Evolutionary conservation across 164 flowering plant species (phyloP), one percentile per base, ranked within the genome.

Genomic region (Warburgia ugandensis): DNA sequence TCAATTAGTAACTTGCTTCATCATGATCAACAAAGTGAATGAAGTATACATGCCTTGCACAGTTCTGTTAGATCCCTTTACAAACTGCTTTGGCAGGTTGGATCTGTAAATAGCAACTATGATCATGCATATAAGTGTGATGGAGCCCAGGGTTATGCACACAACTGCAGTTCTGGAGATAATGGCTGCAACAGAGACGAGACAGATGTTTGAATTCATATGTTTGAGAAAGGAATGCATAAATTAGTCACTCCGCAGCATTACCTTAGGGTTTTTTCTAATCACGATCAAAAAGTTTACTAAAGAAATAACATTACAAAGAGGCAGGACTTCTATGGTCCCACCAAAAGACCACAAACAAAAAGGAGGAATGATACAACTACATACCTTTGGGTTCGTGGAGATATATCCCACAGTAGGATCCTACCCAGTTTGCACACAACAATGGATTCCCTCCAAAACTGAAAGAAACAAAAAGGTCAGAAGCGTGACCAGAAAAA

Each of bases 401-500:
- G 3, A 29, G 48, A 59, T 42, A 61, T 11, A 86, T 73, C 6
- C 68, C 68, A 57, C 96, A 87, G 20, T 68, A 52, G 19, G 94
- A 84, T 46, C 94, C 87, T 21, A 62, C 21, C 96, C 96, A 87
- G 58, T 85, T 71, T 12, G 92, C 88, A 64, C 96, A 85, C 21
- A 91, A 50, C 3, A 77, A 64, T 13, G 95, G 83, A 59, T 91
- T 91, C 25, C 97, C 97, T 28, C 74, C 45, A 52, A 83, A 91
- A 68, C 97, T 91, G 73, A 20, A 10, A 19, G n/a, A 32, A 13
- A 9, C 29, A 54, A 39, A 26, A 27, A 45, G 8, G 43, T 39
- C 16, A 45, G 14, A 10, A 2, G n/a, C n/a, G n/a, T n/a, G n/a
- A n/a, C n/a, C n/a, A n/a, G n/a, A n/a, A n/a, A n/a, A n/a, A n/a